Evolutionary conservation across 352 stramenopile genomes (phyloP).

Genomic region (Phytophthora citrophthora): DNA sequence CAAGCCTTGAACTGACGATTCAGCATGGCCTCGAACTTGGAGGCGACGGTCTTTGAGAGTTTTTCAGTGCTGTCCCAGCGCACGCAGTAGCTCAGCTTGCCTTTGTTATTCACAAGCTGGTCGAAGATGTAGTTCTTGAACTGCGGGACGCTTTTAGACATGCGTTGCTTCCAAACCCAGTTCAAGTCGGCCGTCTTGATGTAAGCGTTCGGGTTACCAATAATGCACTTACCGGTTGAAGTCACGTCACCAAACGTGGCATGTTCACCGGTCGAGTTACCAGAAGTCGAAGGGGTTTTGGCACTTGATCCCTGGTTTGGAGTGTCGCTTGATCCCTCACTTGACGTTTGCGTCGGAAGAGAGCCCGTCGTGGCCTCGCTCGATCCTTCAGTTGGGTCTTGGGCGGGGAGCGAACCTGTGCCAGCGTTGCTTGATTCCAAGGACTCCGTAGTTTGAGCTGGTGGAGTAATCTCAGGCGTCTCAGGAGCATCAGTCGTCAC

Average conservation of each 20-base stretch:
- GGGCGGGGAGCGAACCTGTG: constrained; percentile 4
- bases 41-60: constrained; percentile 42
- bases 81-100: constrained; percentile 48
- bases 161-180: constrained; percentile 32
- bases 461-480: constrained; percentile 10
- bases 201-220: constrained; percentile 31
- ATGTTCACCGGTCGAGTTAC: constrained; percentile 19
- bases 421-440: constrained; percentile 11
- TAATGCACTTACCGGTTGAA: constrained; percentile 31
- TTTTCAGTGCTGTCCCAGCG: constrained; percentile 57
- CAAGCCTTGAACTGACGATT: constrained; percentile 36
- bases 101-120: constrained; percentile 45
- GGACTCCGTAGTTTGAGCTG: constrained; percentile 8
- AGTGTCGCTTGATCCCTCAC: not conserved
- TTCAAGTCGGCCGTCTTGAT: constrained; percentile 18
- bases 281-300: not conserved
- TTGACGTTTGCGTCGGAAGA: constrained; percentile 3
- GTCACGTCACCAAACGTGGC: constrained; percentile 34
- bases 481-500: constrained; percentile 10
- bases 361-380: not conserved
- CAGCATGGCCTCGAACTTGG: constrained; percentile 56
- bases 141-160: constrained; percentile 22
- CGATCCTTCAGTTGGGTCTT: not conserved
- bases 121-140: constrained; percentile 56
- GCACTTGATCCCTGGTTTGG: constrained; percentile 14